Base-by-base conservation (phyloP, 2,329 filamentous ascomycete genomes). In the Phyllosticta citrichinensis region DNA sequence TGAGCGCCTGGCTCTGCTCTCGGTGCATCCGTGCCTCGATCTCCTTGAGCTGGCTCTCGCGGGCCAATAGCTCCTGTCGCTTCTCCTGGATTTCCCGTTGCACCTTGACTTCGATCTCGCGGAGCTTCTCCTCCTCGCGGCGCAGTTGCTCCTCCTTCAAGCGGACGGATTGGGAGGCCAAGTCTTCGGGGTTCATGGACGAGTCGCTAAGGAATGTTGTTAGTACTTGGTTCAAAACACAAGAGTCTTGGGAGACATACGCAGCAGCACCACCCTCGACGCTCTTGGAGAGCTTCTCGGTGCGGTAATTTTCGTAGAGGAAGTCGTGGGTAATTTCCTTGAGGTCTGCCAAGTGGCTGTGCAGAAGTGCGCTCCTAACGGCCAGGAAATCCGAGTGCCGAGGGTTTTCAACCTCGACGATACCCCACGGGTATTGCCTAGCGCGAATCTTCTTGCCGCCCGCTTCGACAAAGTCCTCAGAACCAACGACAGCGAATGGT, bases 301-400 rank as follows among this genome's bases (percentile, higher is more conserved):
- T 99, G 91, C 94, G 91, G 84, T 99, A 99, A 81, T 99, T 99
- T 77, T 99, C 94, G 80, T 99, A 99, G 66, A 99, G 81, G 87
- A 99, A 99, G 78, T 99, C 94, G 77, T 99, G 94, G 58, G 94
- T 99, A 74, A 99, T 99, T 78, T 99, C 94, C 86, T 99, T 99
- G 71, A 99, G 80, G 76, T 99, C 94, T 64, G 94, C 94, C 73
- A 99, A 80, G 81, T 99, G 94, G 79, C 91, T 97, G 83, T 99
- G 94, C 64, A 99, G 84, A 62, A 99, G 87, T 61, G 94, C 94
- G 63, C 92, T 97, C 74, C 94, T 88, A 73, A 99, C 96, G 66
- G 94, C 94, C 67, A 99, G 80, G 83, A 99, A 99, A 77, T 99
- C 94, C 55, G 92, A 97, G 81, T 99, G 94, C 72, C 94, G 90